Evolutionary conservation across 164 flowering plant species (phyloP).

Genomic region (Chloranthus sessilifolius): DNA sequence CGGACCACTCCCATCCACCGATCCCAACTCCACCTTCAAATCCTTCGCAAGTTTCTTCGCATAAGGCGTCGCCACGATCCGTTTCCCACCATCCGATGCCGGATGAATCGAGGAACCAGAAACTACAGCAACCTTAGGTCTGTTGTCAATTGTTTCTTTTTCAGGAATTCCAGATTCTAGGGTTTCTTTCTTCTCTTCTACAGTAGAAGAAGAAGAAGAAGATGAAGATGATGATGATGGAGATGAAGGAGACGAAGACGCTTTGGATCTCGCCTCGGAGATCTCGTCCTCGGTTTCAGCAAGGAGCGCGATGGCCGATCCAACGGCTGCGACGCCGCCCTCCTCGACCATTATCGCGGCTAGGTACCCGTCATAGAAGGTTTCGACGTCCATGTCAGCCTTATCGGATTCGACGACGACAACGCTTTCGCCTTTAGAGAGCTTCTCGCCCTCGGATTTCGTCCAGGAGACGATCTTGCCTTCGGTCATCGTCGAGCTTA

Average conservation of each 20-base stretch:
- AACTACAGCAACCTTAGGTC: not conserved
- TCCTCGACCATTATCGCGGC: constrained; percentile 93
- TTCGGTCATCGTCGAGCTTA: constrained; percentile 97
- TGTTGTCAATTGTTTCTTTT: too few relatives aligned
- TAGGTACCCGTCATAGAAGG: constrained; percentile 89
- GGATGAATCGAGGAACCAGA: constrained; percentile 50
- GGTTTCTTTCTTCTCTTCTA: not conserved
- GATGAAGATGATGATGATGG: too few relatives aligned
- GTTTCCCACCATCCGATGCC: constrained; percentile 83
- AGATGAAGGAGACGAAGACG: constrained; percentile 16
- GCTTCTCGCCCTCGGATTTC: constrained; percentile 91
- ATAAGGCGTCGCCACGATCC: constrained; percentile 89
- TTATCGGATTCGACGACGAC: constrained; percentile 98
- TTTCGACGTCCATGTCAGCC: constrained; percentile 98
- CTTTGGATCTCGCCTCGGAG: constrained; percentile 54
- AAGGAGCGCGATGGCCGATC: constrained; percentile 85
- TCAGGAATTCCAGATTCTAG: not conserved
- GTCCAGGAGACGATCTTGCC: constrained; percentile 94
- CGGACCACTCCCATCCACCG: constrained; percentile 75
- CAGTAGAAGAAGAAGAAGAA: not conserved
- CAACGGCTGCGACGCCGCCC: constrained; percentile 90
- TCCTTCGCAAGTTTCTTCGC: constrained; percentile 96
- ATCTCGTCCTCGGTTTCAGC: constrained; percentile 94
- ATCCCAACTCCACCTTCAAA: constrained; percentile 68
- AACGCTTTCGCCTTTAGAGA: constrained; percentile 85